Conservation (phyloP, 305 asterid species). For the Solanum hybrid region DNA sequence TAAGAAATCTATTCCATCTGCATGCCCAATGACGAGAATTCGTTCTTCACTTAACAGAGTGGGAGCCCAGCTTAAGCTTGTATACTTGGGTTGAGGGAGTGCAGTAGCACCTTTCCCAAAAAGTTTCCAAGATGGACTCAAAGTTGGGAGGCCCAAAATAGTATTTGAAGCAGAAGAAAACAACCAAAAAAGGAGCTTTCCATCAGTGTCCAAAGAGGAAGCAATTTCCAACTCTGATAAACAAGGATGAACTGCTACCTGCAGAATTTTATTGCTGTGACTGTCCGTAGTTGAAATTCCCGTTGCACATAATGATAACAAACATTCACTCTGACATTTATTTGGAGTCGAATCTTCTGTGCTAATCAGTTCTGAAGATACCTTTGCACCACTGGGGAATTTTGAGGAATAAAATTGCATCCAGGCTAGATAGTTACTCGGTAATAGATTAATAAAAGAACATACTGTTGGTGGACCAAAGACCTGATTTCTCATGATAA, state of each 20-base stretch:
- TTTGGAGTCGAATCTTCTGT: constrained; percentile 26
- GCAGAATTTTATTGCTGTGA: constrained; percentile 59
- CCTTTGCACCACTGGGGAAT: constrained; percentile 27
- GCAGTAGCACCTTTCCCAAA: constrained; percentile 30
- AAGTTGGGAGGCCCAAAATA: constrained; percentile 51
- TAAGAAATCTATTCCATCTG: constrained; percentile 65
- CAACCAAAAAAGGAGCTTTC: constrained; percentile 74
- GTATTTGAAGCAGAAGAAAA: constrained; percentile 44
- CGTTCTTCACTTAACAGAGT: constrained; percentile 37
- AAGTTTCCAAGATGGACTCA: constrained; percentile 61
- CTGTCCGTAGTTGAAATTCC: constrained; percentile 56
- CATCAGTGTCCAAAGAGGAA: constrained; percentile 77
- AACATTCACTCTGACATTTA: constrained; percentile 24
- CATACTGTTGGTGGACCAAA: constrained; percentile 65
- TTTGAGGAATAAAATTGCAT: constrained; percentile 44
- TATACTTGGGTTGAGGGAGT: constrained; percentile 43
- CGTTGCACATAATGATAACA: constrained; percentile 30
- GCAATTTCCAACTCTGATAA: constrained; percentile 53
- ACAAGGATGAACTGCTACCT: constrained; percentile 75
- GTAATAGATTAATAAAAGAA: constrained; percentile 55
- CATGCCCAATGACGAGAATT: constrained; percentile 69
- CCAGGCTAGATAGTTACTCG: constrained; percentile 65
- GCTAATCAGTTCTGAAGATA: constrained; percentile 31
- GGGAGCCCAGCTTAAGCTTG: constrained; percentile 86
- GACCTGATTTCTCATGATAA: constrained; percentile 57